Base-by-base conservation (phyloP, 257 asterid species). In the Verbena officinalis region DNA sequence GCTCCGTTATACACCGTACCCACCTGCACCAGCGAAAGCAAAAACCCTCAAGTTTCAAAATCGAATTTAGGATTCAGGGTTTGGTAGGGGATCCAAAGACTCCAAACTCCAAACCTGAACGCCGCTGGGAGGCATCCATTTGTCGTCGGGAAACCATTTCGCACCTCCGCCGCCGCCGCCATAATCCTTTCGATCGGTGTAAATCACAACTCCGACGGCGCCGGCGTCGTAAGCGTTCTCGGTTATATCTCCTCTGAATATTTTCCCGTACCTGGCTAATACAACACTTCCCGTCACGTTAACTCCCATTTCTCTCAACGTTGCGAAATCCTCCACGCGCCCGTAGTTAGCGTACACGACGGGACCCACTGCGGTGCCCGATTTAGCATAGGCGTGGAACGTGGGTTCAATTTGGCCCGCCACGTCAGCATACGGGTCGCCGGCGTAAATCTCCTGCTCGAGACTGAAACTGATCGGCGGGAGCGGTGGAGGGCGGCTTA, bases 51-150 rank as follows among this genome's bases (percentile, higher is more conserved):
- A 27, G 2, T 27, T 27, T 27, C 2, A 27, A 27, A 27, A 27
- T 27, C 33, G 33, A 27, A 27, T 27, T 2, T 27, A 27, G 33
- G 33, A 5, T 27, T 27, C 5, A 27, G 33, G 33, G 33, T 27
- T 27, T 27, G 33, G 33, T 2, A 27, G 33, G n/a, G n/a, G n/a
- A n/a, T n/a, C n/a, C n/a, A n/a, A n/a, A n/a, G n/a, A n/a, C n/a
- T n/a, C n/a, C 36, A 30, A 30, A 7, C 36, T 36, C 10, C 61
- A 14, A 27, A 86, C 91, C 75, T 91, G 96, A 24, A 88, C 98
- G 15, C 96, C 98, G 39, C 79, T 91, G 4, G 98, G 96, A 10
- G 98, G 98, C 96, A 91, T 79, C 95, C 96, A 84, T 46, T 72
- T 75, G 7, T 71, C 93, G 53, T 88, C 89, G 2, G 98, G 95